Percentiles rank a stretch among this genome's conserved stretches.
These are phyloP conservation scores for Candida succiphila DNA, from an alignment of 805 yeast genomes.

Conservation along the genomic window DNA sequence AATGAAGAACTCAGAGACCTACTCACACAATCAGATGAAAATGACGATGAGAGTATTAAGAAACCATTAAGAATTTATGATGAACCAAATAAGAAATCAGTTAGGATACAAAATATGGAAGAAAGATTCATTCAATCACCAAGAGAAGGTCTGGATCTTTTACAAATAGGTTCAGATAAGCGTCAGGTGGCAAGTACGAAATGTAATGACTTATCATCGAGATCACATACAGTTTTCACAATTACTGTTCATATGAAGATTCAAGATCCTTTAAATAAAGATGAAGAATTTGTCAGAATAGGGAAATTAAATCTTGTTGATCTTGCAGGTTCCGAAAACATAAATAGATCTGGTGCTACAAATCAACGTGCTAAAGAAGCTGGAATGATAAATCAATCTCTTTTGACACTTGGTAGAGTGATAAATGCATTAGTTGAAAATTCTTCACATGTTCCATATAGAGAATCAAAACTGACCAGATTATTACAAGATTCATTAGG, in stretches of 20 bases:
- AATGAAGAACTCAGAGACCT: conserved; percentile 80
- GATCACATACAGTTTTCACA: conserved; percentile 76
- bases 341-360: conserved; percentile 74
- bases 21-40: conserved; percentile 32
- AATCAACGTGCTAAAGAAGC: conserved; percentile 83
- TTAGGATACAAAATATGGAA: conserved; percentile 48
- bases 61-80: conserved; percentile 49
- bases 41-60: conserved; percentile 12
- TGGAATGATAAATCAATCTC: conserved; percentile 82
- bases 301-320: conserved; percentile 79
- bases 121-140: conserved; percentile 40
- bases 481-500: conserved; percentile 78
- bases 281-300: conserved; percentile 39
- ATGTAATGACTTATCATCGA: conserved; percentile 65
- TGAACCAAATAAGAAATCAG: conserved; percentile 31
- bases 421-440: conserved; percentile 58
- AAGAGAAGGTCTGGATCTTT: conserved; percentile 37
- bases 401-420: conserved; percentile 72
- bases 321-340: conserved; percentile 87
- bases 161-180: conserved; percentile 47
- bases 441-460: conserved; percentile 67
- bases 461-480: conserved; percentile 76
- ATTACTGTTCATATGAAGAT: conserved; percentile 49
- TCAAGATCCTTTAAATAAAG: conserved; percentile 30
- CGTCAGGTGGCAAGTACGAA: conserved; percentile 74